phyloP scores from a whole-genome alignment of 108 stramenopile species.

The Cyclotella cryptica region DNA sequence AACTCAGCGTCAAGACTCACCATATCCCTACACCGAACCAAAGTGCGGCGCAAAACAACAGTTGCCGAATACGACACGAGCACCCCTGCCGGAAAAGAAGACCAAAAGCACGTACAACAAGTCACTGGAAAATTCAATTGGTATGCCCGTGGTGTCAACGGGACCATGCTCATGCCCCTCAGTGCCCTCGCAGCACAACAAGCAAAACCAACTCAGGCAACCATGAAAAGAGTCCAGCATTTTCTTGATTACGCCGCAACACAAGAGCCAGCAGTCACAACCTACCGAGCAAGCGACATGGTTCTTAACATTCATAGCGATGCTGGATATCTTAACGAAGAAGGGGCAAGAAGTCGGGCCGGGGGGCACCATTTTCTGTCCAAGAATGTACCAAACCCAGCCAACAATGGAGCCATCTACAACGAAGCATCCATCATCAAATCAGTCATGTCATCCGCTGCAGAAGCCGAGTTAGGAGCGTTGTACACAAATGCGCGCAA shows the following conservation, averaged over 20 bases:
- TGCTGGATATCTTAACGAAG: conserved; percentile 15
- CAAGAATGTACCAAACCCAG: conserved; percentile 1
- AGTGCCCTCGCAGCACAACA: background rate
- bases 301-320: conserved; percentile 9
- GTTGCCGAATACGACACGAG: conserved; percentile 26
- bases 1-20: conserved; percentile 40
- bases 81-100: conserved; percentile 9
- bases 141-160: conserved; percentile 41
- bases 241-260: conserved; percentile 50
- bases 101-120: conserved; percentile 45
- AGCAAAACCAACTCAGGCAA: conserved; percentile 18
- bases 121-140: conserved; percentile 54
- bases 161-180: background rate
- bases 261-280: conserved; percentile 38
- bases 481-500: conserved; percentile 50
- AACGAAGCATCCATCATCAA: conserved; percentile 34
- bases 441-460: conserved; percentile 39
- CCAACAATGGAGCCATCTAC: conserved; percentile 43
- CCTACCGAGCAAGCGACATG: conserved; percentile 54
- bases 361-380: conserved; percentile 48
- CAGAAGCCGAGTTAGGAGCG: conserved; percentile 59
- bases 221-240: conserved; percentile 23
- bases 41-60: conserved; percentile 56
- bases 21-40: conserved; percentile 36
- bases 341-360: conserved; percentile 23